Base-by-base conservation (phyloP, 2,329 filamentous ascomycete genomes). In the Apiospora saccharicola region DNA sequence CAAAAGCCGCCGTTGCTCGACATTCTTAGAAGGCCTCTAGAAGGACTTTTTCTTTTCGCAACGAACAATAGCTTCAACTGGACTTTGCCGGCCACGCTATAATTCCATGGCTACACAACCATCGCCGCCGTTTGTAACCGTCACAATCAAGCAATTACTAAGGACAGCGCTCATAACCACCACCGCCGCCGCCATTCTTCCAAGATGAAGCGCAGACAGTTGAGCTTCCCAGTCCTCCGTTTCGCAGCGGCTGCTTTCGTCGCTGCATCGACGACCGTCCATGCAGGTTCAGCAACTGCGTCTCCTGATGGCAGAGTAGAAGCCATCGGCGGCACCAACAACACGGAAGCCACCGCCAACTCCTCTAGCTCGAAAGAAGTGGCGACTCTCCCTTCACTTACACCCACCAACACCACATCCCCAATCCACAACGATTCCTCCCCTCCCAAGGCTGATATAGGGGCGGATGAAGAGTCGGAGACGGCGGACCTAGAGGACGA, bases 211-310 rank as follows among this genome's bases (percentile, higher is more conserved):
- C 46, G 26, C 46, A n/a, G 34, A 2, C 44, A 69, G 8, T 13
- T 37, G 24, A 69, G 26, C 46, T 37, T 69, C 14, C 68, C 68
- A 4, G 7, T 41, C 30, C 68, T 69, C 14, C 44, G 49, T 13
- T 24, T 51, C 24, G 68, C 68, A 10, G 68, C 68, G 34, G 68
- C 68, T 4, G 46, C 26, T 10, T 69, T 69, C 30, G 30, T 69
- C 14, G 68, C 68, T 16, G 41, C 46, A 49, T 61, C 53, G 51
- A 46, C 46, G 37, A 37, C 46, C 24, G 49, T 37, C 1, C 68
- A 24, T 24, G 49, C 44, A 51, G 16, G 22, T 41, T 37, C 68
- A 10, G 26, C 46, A 10, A 26, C 46, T 10, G 53, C 53, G 12
- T 5, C 53, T 19, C 2, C 53, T 19, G 51, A 34, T 57, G 26